Evolutionary conservation across 768 basidiomycete species (phyloP), one percentile per base, ranked within the genome.

Genomic region (Termitomyces sp.): DNA sequence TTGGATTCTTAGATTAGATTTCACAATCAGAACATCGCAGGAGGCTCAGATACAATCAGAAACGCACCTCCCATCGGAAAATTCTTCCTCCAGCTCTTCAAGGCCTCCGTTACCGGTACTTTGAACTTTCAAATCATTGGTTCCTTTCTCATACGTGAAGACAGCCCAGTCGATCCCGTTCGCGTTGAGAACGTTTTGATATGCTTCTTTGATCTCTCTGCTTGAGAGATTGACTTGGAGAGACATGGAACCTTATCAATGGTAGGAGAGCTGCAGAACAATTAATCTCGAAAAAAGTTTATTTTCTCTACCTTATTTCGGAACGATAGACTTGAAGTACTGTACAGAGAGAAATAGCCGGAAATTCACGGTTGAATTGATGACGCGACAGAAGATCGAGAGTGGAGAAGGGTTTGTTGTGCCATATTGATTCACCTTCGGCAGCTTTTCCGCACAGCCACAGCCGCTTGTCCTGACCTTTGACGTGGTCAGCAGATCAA

Each of bases 21-120:
- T 53, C 59, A 17, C 62, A n/a, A 61, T 57, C 45, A 54, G 55
- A 38, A n/a, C 37, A 63, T 59, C 55, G 21, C 29, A 51, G 59
- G 58, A 43, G 25, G 6, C 12, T 29, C 11, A 25, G 25, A 31
- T 42, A 52, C 45, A 38, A 59, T 51, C 41, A 51, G 54, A 38
- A 11, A 68, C 86, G 43, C 59, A 92, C 92, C 90, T 80, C 57
- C 94, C 95, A 70, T 98, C 95, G 41, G 87, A 91, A 72, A 98
- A 98, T 73, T 96, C 95, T 64, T 98, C 95, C 66, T 91, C 84
- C 2, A 98, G 75, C 64, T 94, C 93, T 62, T 95, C 90, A 11
- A 98, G 78, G 1, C 93, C 92, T n/a, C 89, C 90, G 54, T 76
- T 78, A n/a, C 95, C 95, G 1, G 86, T 89, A 3, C 82, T 79